Evolutionary conservation across 1,284 basidiomycete species (phyloP).

Genomic region (Spongiforma sp.): DNA sequence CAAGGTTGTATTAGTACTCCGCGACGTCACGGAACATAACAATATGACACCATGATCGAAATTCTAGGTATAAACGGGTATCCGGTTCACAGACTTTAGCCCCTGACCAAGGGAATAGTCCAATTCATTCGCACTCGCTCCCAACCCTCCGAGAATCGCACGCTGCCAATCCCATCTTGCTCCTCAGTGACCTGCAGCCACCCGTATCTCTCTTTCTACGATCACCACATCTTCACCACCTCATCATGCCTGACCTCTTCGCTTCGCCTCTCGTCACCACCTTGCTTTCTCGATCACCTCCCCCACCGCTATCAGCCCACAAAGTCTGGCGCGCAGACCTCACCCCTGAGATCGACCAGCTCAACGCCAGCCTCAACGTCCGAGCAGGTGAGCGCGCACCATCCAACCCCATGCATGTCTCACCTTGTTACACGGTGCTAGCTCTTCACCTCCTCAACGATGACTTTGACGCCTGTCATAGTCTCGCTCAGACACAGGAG

Average conservation of each 20-base stretch:
- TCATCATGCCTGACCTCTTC: conserved; percentile 12
- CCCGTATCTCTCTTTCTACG: too few species aligned
- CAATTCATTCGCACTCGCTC: too few species aligned
- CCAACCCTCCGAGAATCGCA: too few species aligned
- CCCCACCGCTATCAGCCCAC: conserved; percentile 20
- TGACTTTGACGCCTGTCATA: conserved; percentile 32
- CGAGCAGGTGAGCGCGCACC: conserved; percentile 17
- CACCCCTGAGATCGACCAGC: conserved; percentile 28
- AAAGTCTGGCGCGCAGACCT: conserved; percentile 26
- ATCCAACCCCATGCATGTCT: neutral
- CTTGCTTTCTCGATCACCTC: conserved; percentile 22
- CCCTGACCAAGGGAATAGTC: too few species aligned
- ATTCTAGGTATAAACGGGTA: too few species aligned
- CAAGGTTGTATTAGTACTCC: neutral
- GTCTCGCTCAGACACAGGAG: conserved; percentile 32
- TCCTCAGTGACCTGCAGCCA: too few species aligned
- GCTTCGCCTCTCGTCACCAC: conserved; percentile 20
- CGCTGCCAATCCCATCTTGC: too few species aligned
- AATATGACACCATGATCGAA: too few species aligned
- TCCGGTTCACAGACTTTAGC: too few species aligned
- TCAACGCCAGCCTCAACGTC: conserved; percentile 23
- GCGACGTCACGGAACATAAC: neutral
- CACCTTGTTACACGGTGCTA: conserved; percentile 6
- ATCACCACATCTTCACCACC: too few species aligned
- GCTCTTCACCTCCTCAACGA: conserved; percentile 38